Evolutionary conservation across 768 basidiomycete species (phyloP).

Genomic region (Galerina sulciceps): DNA sequence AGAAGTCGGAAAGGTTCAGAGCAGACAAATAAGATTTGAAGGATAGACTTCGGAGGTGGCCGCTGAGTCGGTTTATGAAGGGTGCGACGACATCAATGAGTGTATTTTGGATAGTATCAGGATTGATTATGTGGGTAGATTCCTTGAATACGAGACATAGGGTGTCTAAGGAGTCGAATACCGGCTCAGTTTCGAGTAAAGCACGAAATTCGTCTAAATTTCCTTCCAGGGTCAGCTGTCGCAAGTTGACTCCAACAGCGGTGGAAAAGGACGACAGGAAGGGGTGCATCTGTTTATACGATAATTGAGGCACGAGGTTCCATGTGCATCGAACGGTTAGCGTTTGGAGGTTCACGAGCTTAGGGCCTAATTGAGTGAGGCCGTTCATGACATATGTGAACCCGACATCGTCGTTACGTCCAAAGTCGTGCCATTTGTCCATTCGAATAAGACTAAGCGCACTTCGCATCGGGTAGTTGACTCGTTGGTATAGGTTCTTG

Average conservation of each 20-base stretch:
- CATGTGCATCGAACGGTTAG: slow-evolving; percentile 41
- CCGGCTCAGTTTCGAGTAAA: slow-evolving; percentile 34
- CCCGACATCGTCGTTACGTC: background rate
- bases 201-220: slow-evolving; percentile 37
- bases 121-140: background rate
- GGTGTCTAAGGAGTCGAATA: slow-evolving; percentile 33
- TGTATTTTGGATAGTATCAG: background rate
- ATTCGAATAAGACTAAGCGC: no score
- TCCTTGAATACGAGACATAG: slow-evolving; percentile 42
- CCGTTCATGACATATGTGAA: slow-evolving; percentile 30
- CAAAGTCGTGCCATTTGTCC: no score
- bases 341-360: slow-evolving; percentile 32
- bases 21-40: background rate
- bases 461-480: no score
- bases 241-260: slow-evolving; percentile 40
- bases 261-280: slow-evolving; percentile 43
- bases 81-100: background rate
- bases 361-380: slow-evolving; percentile 32
- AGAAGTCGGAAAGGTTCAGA: background rate
- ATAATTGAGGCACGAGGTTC: slow-evolving; percentile 30
- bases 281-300: slow-evolving; percentile 28
- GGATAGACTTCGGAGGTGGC: background rate
- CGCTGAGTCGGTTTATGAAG: background rate
- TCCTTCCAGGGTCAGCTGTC: slow-evolving; percentile 39
- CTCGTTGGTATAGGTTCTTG: no score